phyloP scores from a whole-genome alignment of 345 rosid species.

The Linum tenue region DNA sequence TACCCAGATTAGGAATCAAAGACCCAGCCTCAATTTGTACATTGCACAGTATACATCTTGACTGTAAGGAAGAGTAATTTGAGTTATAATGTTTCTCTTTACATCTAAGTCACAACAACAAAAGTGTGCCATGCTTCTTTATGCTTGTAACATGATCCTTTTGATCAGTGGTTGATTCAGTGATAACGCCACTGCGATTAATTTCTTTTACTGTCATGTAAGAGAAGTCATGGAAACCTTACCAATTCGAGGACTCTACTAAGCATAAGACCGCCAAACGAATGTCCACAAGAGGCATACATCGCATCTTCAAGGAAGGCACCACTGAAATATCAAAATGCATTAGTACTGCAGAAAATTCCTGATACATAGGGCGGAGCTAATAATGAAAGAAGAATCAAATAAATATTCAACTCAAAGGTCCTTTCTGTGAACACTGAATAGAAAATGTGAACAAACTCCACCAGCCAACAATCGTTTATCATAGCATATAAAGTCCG shows the following conservation, averaged over 20 bases:
- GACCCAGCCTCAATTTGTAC: slow-evolving; percentile 63
- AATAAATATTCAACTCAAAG: not conserved
- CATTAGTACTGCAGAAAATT: not conserved
- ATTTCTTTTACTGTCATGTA: too few relatives aligned
- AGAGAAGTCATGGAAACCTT: slow-evolving; percentile 12
- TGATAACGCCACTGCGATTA: not conserved
- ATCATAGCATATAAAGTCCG: too few relatives aligned
- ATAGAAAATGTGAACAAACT: too few relatives aligned
- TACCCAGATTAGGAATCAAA: slow-evolving; percentile 82
- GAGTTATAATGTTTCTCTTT: slow-evolving; percentile 21
- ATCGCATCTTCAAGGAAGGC: slow-evolving; percentile 94
- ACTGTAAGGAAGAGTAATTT: slow-evolving; percentile 51
- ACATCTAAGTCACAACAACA: slow-evolving; percentile 10
- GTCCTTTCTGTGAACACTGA: too few relatives aligned
- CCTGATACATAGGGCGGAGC: too few relatives aligned
- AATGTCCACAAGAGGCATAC: slow-evolving; percentile 94
- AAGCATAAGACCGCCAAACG: slow-evolving; percentile 95
- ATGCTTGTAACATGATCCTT: too few relatives aligned
- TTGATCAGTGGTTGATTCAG: not conserved
- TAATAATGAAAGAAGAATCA: not conserved
- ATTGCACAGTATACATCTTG: slow-evolving; percentile 86
- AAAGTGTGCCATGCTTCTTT: not conserved
- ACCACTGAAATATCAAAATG: slow-evolving; percentile 46
- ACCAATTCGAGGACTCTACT: slow-evolving; percentile 81
- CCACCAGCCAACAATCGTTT: too few relatives aligned